A percentile compares a stretch with the other conserved stretches of the same genome.
These are phyloP conservation scores for Lactifluus hygrophoroides DNA, from an alignment of 768 basidiomycete species.

Conservation along the genomic window DNA sequence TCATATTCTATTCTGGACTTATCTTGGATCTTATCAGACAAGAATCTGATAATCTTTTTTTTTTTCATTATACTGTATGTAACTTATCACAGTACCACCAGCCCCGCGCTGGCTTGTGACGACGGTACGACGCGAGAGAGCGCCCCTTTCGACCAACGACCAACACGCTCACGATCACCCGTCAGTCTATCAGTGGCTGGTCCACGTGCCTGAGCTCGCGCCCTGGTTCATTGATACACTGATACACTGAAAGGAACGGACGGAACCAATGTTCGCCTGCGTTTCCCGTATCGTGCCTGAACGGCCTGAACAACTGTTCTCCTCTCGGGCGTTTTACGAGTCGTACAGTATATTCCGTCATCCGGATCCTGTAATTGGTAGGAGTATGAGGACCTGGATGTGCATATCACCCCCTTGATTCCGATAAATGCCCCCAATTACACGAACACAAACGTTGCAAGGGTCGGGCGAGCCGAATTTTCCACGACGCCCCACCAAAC, in stretches of 20 bases:
- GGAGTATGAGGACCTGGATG: not conserved
- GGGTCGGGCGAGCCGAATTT: conserved; percentile 3
- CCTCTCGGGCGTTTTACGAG: not conserved
- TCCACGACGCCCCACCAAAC: conserved; percentile 3
- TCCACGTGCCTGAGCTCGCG: conserved; percentile 56
- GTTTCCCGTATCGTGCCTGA: not conserved
- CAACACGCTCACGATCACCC: conserved; percentile 22
- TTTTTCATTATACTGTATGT: too few relatives aligned
- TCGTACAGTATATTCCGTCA: not conserved
- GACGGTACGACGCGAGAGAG: not conserved
- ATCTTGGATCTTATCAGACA: not conserved
- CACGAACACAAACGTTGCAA: conserved; percentile 3
- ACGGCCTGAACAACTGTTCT: conserved; percentile 6
- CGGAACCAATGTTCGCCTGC: not conserved
- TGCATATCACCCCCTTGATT: not conserved
- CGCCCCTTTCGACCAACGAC: not conserved
- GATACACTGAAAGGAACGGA: not conserved
- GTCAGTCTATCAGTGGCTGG: conserved; percentile 49
- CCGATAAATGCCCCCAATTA: not conserved
- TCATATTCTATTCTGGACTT: not conserved
- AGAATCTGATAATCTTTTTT: not conserved
- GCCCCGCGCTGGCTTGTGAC: not conserved
- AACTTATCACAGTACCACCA: too few relatives aligned
- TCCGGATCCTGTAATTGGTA: not conserved
- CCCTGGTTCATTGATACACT: conserved; percentile 50